A percentile compares a stretch with the other conserved stretches of the same genome.
phyloP scores from a whole-genome alignment of 306 rosid genomes.

The Hippophae tibetana region DNA sequence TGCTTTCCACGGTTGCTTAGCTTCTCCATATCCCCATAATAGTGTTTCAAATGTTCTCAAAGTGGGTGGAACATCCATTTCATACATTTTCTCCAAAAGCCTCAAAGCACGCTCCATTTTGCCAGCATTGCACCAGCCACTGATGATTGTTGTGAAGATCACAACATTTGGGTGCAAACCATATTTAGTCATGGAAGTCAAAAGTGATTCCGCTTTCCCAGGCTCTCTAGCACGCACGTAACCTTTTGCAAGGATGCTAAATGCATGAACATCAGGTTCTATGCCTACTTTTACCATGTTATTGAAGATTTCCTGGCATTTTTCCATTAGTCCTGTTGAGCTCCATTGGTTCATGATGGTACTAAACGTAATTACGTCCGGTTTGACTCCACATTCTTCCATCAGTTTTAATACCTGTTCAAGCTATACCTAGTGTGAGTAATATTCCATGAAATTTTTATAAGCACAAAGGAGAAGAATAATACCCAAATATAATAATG shows the following conservation, averaged over 20 bases:
- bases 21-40: slow-evolving; percentile 95
- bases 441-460: background rate
- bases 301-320: slow-evolving; percentile 69
- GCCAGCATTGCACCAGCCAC: slow-evolving; percentile 84
- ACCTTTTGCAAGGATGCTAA: slow-evolving; percentile 91
- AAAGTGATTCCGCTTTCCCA: slow-evolving; percentile 58
- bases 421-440: slow-evolving; percentile 21
- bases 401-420: slow-evolving; percentile 78
- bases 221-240: slow-evolving; percentile 75
- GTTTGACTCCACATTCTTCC: slow-evolving; percentile 84
- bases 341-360: slow-evolving; percentile 95
- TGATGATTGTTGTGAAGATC: slow-evolving; percentile 85
- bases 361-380: slow-evolving; percentile 92
- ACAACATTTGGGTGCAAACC: slow-evolving; percentile 76
- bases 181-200: slow-evolving; percentile 53
- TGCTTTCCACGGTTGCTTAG: slow-evolving; percentile 83
- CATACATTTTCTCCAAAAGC: slow-evolving; percentile 49
- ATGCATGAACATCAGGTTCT: slow-evolving; percentile 80
- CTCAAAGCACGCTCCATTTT: slow-evolving; percentile 67
- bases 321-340: slow-evolving; percentile 75
- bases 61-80: slow-evolving; percentile 47
- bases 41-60: slow-evolving; percentile 84
- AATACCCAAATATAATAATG: too few relatives aligned
- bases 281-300: slow-evolving; percentile 69
- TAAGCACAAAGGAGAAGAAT: background rate